Conservation (phyloP, 2,329 filamentous ascomycete genomes). For the Diaporthe capsici region DNA sequence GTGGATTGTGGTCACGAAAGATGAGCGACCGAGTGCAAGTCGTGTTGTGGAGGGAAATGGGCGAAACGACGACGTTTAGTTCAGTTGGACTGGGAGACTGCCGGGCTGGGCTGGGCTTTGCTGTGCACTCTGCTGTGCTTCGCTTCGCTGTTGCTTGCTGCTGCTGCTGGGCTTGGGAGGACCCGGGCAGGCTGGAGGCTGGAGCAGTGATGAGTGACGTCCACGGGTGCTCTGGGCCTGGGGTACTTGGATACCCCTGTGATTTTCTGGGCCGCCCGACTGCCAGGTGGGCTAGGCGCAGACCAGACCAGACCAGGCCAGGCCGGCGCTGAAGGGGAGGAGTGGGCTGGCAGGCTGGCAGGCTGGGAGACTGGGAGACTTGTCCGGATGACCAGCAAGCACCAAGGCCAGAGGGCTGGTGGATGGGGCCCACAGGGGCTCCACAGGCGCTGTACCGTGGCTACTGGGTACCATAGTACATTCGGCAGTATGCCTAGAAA, state of each 20-base stretch:
- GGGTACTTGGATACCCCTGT: slow-evolving; percentile 33
- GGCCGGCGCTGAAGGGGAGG: slow-evolving; percentile 15
- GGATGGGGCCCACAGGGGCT: neutral
- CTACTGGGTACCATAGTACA: neutral
- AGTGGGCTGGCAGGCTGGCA: neutral
- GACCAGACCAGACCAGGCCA: slow-evolving; percentile 30
- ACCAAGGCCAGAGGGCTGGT: slow-evolving; percentile 20
- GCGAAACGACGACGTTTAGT: slow-evolving; percentile 21
- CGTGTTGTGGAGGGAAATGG: slow-evolving; percentile 31
- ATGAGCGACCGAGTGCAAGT: slow-evolving; percentile 34
- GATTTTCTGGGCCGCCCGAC: slow-evolving; percentile 25
- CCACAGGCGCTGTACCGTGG: slow-evolving; percentile 16
- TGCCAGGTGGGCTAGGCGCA: slow-evolving; percentile 34
- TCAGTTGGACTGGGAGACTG: slow-evolving; percentile 5
- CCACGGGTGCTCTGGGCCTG: slow-evolving; percentile 14
- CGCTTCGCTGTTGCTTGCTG: neutral
- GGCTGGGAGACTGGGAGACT: neutral
- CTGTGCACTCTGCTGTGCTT: slow-evolving; percentile 4
- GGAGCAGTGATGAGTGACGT: slow-evolving; percentile 31
- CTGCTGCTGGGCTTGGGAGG: slow-evolving; percentile 11
- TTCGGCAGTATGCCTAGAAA: neutral
- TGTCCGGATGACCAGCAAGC: slow-evolving; percentile 18
- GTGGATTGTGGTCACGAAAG: slow-evolving; percentile 36
- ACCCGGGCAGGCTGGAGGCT: slow-evolving; percentile 18
- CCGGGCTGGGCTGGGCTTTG: slow-evolving; percentile 18